phyloP scores from a whole-genome alignment of 768 basidiomycete genomes.

The Psilocybe subaeruginosa region DNA sequence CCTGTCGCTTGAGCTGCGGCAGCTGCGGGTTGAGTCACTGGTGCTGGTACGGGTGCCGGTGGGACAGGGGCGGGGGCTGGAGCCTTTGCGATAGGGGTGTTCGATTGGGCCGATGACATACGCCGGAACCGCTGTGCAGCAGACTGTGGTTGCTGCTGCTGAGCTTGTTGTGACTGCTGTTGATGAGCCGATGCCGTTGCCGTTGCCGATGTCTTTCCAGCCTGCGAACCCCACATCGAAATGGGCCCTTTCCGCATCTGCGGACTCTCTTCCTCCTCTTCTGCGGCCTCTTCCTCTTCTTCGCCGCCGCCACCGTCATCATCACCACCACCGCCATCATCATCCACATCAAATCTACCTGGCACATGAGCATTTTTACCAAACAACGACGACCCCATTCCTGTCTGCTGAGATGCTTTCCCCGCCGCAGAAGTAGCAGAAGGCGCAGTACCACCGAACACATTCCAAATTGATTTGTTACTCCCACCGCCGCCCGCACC shows the following conservation, averaged over 20 bases:
- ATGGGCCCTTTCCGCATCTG: constrained; percentile 18
- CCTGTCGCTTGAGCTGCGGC: constrained; percentile 11
- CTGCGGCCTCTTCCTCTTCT: constrained; percentile 7
- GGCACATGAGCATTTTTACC: constrained; percentile 15
- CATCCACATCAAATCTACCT: constrained; percentile 20
- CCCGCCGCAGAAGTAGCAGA: constrained; percentile 1
- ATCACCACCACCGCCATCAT: constrained; percentile 9
- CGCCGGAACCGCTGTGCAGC: constrained; percentile 27
- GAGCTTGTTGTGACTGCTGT: not conserved
- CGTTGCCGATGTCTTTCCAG: constrained; percentile 10
- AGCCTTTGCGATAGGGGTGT: constrained; percentile 15
- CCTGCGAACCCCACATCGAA: constrained; percentile 17
- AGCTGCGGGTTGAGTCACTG: not conserved
- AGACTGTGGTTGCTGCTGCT: constrained; percentile 14
- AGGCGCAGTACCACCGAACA: constrained; percentile 17
- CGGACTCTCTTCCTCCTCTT: constrained; percentile 3
- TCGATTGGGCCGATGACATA: constrained; percentile 32
- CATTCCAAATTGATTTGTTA: constrained; percentile 19
- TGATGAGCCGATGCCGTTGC: not conserved
- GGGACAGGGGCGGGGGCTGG: constrained; percentile 13
- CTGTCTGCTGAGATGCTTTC: constrained; percentile 3
- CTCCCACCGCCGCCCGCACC: not conserved
- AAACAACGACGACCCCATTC: not conserved
- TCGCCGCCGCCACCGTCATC: constrained; percentile 13
- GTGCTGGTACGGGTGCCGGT: constrained; percentile 4